Conservation (phyloP, 805 yeast species). For the Cephaloascus fragrans region DNA sequence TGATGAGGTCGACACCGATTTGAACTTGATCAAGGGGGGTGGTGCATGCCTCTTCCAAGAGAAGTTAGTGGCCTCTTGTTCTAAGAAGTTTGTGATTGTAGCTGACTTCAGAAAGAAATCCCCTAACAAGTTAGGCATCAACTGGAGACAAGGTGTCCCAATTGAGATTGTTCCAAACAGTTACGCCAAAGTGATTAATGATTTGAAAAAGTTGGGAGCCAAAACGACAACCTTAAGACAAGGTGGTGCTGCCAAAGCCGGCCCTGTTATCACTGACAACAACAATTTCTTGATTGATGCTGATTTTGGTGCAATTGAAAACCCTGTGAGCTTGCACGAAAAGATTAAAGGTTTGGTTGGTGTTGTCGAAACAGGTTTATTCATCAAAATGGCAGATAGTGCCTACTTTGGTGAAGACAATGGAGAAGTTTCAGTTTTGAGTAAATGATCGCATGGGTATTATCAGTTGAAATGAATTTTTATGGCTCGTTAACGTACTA, state of each 20-base stretch:
- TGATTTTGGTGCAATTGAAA: constrained; percentile 69
- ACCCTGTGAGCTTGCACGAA: constrained; percentile 43
- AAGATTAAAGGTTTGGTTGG: constrained; percentile 74
- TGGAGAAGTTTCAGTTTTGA: constrained; percentile 36
- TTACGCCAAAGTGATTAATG: constrained; percentile 62
- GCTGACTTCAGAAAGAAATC: constrained; percentile 89
- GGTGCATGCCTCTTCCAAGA: constrained; percentile 98
- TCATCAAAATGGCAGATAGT: constrained; percentile 60
- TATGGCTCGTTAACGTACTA: not conserved
- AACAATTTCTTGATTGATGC: constrained; percentile 91
- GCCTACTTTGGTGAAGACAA: constrained; percentile 85
- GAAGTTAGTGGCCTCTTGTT: constrained; percentile 79
- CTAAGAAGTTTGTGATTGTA: constrained; percentile 71
- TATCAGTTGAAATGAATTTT: no score
- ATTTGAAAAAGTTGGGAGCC: constrained; percentile 59
- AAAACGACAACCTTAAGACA: constrained; percentile 57
- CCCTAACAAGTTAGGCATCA: constrained; percentile 52
- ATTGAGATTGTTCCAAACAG: constrained; percentile 91
- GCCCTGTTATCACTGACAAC: constrained; percentile 94
- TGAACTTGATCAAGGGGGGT: constrained; percentile 94
- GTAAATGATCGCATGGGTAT: not conserved
- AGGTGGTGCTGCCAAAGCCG: constrained; percentile 91
- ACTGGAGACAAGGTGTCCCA: constrained; percentile 90
- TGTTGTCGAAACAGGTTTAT: constrained; percentile 93
- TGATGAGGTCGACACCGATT: constrained; percentile 78